Evolutionary conservation across 176 grass and related monocot genomes (phyloP), one percentile per base, ranked within the genome.

Genomic region (Aegilops tauschii): DNA sequence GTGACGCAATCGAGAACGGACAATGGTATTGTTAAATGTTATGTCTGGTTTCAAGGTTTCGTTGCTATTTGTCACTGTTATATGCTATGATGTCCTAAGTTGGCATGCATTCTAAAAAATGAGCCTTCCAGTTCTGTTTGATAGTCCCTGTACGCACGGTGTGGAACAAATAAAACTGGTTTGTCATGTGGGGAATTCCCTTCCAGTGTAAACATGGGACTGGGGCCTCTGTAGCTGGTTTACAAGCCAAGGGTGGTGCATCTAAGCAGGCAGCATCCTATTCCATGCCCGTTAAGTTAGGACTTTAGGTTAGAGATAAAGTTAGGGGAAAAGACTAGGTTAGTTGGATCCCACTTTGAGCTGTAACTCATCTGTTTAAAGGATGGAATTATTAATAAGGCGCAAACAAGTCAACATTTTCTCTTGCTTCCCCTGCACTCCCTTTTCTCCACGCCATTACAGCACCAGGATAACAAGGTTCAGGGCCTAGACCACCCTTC

Each of bases 1-100:
- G 90, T 77, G 96, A 96, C 80, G 88, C 92, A 27, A 84, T 98
- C 35, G 96, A 96, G 62, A 87, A 94, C 39, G 92, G 92, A 69
- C 91, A 98, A 23, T 98, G 96, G 96, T 98, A 90, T 82, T 81
- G 32, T 69, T 77, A 39, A 56, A 45, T 80, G 84, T 69, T 12
- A 71, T 90, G 52, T 73, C 83, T 81, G 29, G 27, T 73, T 9
- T 73, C 20, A 73, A 73, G 9, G 44, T 32, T 74, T 73, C 20
- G 21, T 78, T 82, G 9, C 32, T 39, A 50, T 73, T 80, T 83
- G 9, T 45, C 56, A 37, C 8, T 80, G 25, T 59, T 83, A 56
- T 79, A 27, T 90, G 25, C 84, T 83, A 44, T 31, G 17, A 73
- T 59, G 17, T 83, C 73, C 31, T 83, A 83, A 65, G 30, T 64